Evolutionary conservation across 257 asterid species (phyloP).

Genomic region (Gentiana macrophylla): DNA sequence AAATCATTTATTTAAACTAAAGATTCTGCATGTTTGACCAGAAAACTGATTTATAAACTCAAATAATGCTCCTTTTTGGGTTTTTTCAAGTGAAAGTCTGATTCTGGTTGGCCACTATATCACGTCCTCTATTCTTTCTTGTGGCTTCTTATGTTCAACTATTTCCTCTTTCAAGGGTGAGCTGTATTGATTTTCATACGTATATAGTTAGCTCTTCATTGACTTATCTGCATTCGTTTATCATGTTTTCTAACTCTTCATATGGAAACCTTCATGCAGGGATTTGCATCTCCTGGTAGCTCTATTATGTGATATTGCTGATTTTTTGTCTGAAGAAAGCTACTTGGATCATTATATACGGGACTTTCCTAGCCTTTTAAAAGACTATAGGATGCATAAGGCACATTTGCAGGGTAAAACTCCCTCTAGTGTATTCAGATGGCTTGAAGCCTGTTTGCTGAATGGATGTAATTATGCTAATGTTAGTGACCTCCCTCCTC

Average conservation of each 20-base stretch:
- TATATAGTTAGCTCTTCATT: not conserved
- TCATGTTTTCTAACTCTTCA: not conserved
- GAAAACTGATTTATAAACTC: no score
- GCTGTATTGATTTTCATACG: not conserved
- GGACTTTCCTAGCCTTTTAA: conserved; percentile 65
- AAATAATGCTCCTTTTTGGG: no score
- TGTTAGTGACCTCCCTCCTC: conserved; percentile 53
- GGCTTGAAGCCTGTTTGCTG: conserved; percentile 81
- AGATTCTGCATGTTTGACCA: no score
- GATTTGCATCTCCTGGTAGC: conserved; percentile 76
- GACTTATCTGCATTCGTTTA: conserved; percentile 4
- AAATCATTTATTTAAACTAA: no score
- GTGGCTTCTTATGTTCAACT: no score
- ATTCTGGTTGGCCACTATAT: no score
- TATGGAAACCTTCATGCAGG: conserved; percentile 30
- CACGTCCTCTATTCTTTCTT: no score
- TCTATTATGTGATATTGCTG: conserved; percentile 62
- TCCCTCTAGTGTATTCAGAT: conserved; percentile 84
- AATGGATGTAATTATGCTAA: conserved; percentile 60
- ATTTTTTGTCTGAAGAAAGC: conserved; percentile 50
- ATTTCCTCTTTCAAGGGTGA: not conserved
- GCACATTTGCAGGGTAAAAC: conserved; percentile 22
- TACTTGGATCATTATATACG: conserved; percentile 86
- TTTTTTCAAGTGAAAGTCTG: no score
- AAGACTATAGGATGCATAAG: conserved; percentile 27